phyloP scores from a whole-genome alignment of 805 yeast genomes.

The Metschnikowia bowlesiae region DNA sequence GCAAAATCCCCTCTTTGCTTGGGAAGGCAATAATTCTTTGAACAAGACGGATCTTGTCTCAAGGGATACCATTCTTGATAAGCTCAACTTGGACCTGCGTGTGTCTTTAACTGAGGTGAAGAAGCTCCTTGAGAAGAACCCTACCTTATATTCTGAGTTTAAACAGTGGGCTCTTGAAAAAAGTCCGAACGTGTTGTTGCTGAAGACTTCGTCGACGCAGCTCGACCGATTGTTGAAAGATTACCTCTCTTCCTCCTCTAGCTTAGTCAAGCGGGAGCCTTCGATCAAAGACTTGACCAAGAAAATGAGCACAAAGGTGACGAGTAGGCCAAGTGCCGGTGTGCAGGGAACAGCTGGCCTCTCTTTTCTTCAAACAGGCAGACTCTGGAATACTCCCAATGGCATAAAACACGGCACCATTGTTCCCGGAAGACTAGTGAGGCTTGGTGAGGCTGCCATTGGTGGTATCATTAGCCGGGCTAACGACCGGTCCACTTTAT shows the following conservation, averaged over 20 bases:
- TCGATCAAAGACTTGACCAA: conserved; percentile 23
- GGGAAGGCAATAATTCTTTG: conserved; percentile 21
- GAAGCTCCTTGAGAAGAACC: conserved; percentile 37
- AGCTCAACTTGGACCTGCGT: conserved; percentile 28
- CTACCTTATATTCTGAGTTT: conserved; percentile 48
- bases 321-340: conserved; percentile 14
- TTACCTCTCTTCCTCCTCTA: conserved; percentile 24
- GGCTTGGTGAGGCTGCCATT: conserved; percentile 46
- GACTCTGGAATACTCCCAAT: conserved; percentile 64
- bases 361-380: conserved; percentile 63
- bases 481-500: conserved; percentile 28
- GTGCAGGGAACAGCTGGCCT: conserved; percentile 74
- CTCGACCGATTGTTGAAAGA: conserved; percentile 29
- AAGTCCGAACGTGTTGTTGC: conserved; percentile 38
- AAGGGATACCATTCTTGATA: conserved; percentile 27
- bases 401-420: conserved; percentile 55
- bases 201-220: conserved; percentile 21
- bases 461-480: conserved; percentile 50
- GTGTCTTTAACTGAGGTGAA: conserved; percentile 28
- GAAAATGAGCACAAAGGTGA: conserved; percentile 11
- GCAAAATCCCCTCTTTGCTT: conserved; percentile 41
- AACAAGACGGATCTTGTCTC: conserved; percentile 12
- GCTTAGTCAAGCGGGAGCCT: conserved; percentile 20
- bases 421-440: conserved; percentile 65
- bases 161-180: conserved; percentile 49